A percentile compares a stretch with the other conserved stretches of the same genome.
phyloP scores from a whole-genome alignment of 2,329 filamentous ascomycete genomes.

The Trichophyton verrucosum region DNA sequence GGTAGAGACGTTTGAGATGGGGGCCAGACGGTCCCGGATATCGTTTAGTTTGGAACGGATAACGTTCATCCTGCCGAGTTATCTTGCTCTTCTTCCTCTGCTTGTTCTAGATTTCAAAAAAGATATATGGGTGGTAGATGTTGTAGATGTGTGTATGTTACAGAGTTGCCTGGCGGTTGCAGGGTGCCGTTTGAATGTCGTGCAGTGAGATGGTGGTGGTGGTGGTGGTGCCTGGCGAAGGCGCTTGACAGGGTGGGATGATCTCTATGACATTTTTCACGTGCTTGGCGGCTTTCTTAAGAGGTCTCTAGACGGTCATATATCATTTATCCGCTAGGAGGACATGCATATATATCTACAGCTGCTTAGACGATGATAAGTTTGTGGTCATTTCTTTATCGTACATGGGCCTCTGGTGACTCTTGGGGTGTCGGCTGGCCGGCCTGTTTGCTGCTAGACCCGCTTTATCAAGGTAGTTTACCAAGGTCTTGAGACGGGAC shows the following conservation, averaged over 20 bases:
- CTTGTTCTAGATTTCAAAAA: too few relatives aligned
- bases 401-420: neutral
- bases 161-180: neutral
- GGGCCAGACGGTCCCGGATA: conserved; percentile 81
- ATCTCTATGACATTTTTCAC: conserved; percentile 2
- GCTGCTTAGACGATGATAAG: too few relatives aligned
- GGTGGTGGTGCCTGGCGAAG: neutral
- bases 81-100: neutral
- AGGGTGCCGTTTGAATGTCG: neutral
- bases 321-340: too few relatives aligned
- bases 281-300: neutral
- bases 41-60: conserved; percentile 86
- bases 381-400: neutral
- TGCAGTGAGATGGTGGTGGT: neutral
- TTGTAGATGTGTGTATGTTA: neutral
- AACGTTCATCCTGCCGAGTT: conserved; percentile 57
- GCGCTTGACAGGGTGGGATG: neutral
- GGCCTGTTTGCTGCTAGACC: neutral
- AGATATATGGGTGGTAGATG: too few relatives aligned
- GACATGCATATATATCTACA: too few relatives aligned
- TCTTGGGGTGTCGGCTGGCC: neutral
- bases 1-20: conserved; percentile 77
- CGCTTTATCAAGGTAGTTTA: neutral
- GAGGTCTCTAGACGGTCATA: neutral
- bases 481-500: neutral